A percentile compares a stretch with the other conserved stretches of the same genome.
These are phyloP conservation scores for Tolypocladium ophioglossoides DNA, from an alignment of 2,329 filamentous ascomycete species.

Conservation along the genomic window DNA sequence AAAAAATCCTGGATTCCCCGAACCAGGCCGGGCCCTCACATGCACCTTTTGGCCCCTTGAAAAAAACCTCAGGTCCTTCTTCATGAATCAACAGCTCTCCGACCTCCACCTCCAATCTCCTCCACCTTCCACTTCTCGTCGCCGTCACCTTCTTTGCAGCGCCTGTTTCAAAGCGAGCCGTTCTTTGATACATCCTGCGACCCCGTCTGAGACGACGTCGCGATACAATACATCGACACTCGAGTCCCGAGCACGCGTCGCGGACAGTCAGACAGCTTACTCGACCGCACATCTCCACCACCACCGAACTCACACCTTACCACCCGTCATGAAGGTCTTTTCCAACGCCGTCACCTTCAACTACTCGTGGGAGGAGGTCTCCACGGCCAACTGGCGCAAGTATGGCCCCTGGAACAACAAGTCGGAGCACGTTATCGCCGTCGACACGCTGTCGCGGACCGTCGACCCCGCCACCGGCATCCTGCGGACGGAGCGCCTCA, in stretches of 20 bases:
- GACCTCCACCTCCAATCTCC: neutral
- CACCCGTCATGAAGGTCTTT: conserved; percentile 78
- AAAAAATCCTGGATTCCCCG: neutral
- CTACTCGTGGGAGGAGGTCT: conserved; percentile 98
- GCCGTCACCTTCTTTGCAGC: neutral
- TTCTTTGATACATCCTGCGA: neutral
- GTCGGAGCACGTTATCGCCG: conserved; percentile 90
- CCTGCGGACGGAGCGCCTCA: conserved; percentile 51
- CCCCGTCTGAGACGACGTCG: neutral
- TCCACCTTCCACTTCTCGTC: neutral
- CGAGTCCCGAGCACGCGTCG: neutral
- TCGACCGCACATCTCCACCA: neutral
- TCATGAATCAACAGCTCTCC: neutral
- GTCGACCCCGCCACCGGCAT: conserved; percentile 48
- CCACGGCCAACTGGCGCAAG: conserved; percentile 95
- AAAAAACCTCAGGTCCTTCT: neutral
- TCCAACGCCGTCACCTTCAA: conserved; percentile 82
- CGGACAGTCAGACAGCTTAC: neutral
- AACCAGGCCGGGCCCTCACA: neutral
- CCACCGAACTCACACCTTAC: neutral
- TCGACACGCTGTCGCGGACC: conserved; percentile 75
- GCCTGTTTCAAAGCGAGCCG: neutral
- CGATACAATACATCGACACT: neutral
- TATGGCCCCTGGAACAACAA: conserved; percentile 99
- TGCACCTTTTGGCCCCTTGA: neutral